phyloP scores from a whole-genome alignment of 257 asterid species.

The Gentiana straminea region DNA sequence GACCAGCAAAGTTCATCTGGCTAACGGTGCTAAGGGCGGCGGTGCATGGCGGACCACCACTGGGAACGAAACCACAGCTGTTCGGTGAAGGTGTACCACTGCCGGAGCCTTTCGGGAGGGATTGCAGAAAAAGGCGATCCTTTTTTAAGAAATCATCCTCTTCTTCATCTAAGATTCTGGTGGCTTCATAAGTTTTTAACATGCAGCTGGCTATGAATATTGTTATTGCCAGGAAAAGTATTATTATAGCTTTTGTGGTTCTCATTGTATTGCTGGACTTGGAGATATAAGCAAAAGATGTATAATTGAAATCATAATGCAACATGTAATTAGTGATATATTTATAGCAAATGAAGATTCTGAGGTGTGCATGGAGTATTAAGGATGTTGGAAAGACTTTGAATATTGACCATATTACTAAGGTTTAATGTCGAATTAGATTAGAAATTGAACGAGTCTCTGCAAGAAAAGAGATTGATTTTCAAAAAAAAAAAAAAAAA shows the following conservation, averaged over 20 bases:
- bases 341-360: too few relatives aligned
- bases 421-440: too few relatives aligned
- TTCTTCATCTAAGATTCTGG: constrained; percentile 17
- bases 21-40: not conserved
- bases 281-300: too few relatives aligned
- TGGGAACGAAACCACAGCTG: constrained; percentile 21
- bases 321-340: too few relatives aligned
- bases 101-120: constrained; percentile 13
- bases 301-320: too few relatives aligned
- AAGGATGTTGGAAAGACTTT: too few relatives aligned
- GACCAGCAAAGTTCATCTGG: constrained; percentile 4
- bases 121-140: constrained; percentile 18
- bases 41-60: constrained; percentile 30
- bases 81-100: constrained; percentile 15
- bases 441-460: not conserved
- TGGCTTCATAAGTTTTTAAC: constrained; percentile 11
- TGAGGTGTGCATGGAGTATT: too few relatives aligned
- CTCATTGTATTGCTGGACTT: not conserved
- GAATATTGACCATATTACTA: too few relatives aligned
- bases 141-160: constrained; percentile 5
- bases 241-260: not conserved
- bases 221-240: not conserved
- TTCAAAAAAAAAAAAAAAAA: too few relatives aligned
- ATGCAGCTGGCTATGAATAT: not conserved
- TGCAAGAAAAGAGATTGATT: not conserved